phyloP scores from a whole-genome alignment of 257 asterid species.

The Solanum pinnatisectum region DNA sequence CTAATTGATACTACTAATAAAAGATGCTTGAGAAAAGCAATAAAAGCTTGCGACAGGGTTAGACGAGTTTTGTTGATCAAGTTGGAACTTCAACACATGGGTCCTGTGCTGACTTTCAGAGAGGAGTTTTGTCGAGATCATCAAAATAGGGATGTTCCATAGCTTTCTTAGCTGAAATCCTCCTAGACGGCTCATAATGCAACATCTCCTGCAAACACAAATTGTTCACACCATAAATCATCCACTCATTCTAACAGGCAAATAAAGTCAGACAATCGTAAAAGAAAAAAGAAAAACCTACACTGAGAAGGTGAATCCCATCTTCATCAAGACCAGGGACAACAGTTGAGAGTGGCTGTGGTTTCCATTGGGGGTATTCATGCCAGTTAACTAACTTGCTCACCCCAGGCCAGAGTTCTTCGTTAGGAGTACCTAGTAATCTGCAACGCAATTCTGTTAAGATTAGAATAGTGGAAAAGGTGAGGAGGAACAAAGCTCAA shows the following conservation, averaged over 20 bases:
- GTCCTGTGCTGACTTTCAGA: background rate
- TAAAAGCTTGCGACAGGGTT: background rate
- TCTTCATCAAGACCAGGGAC: conserved; percentile 70
- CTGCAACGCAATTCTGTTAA: conserved; percentile 13
- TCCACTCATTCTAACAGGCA: background rate
- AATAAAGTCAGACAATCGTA: background rate
- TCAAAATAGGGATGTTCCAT: conserved; percentile 90
- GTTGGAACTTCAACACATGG: background rate
- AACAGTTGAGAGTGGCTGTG: conserved; percentile 62
- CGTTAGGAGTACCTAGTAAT: conserved; percentile 85
- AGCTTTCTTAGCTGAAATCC: conserved; percentile 97
- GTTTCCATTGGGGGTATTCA: conserved; percentile 90
- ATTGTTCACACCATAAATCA: background rate
- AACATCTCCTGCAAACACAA: conserved; percentile 66
- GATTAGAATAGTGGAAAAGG: background rate
- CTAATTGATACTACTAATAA: background rate
- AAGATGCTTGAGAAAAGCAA: conserved; percentile 14
- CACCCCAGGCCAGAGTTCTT: conserved; percentile 87
- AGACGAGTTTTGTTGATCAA: background rate
- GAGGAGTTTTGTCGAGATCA: conserved; percentile 53
- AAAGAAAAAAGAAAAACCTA: conserved; percentile 16
- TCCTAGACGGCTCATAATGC: conserved; percentile 74
- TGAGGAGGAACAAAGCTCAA: background rate
- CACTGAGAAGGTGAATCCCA: conserved; percentile 65
- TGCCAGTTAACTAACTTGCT: conserved; percentile 93